Percentiles rank a stretch among this genome's conserved stretches.
Conservation (phyloP, 1,139 yeast species). For the Nakaseomyces glabratus region DNA sequence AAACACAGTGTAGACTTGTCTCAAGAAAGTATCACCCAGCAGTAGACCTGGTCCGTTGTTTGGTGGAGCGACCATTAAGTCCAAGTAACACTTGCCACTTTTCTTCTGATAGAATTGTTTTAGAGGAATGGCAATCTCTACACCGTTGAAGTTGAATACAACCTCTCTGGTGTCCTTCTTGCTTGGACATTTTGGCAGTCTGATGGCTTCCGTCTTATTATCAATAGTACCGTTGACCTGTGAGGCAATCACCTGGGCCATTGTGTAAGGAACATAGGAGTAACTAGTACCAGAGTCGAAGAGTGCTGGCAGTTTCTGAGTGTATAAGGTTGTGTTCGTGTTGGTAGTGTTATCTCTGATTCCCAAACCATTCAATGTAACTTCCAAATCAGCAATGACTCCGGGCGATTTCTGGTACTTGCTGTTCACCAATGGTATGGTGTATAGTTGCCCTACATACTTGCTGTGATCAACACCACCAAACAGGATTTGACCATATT, state of each 20-base stretch:
- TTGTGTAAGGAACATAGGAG: not conserved
- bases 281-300: not conserved
- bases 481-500: slow-evolving; percentile 42
- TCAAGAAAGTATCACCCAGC: slow-evolving; percentile 70
- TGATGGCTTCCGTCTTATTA: slow-evolving; percentile 31
- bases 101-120: slow-evolving; percentile 4
- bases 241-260: not conserved
- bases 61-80: slow-evolving; percentile 29
- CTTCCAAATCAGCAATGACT: slow-evolving; percentile 36
- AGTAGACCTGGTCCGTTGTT: slow-evolving; percentile 31
- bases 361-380: slow-evolving; percentile 34
- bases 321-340: slow-evolving; percentile 24
- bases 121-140: slow-evolving; percentile 22
- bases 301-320: slow-evolving; percentile 11
- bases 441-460: slow-evolving; percentile 34
- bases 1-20: slow-evolving; percentile 67
- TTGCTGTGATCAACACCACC: slow-evolving; percentile 49
- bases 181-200: slow-evolving; percentile 27
- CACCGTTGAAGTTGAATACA: slow-evolving; percentile 40
- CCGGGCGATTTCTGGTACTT: slow-evolving; percentile 29
- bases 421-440: slow-evolving; percentile 38
- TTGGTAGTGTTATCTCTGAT: slow-evolving; percentile 20
- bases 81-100: slow-evolving; percentile 26
- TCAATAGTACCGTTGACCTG: slow-evolving; percentile 23
- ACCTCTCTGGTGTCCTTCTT: slow-evolving; percentile 21